A percentile compares a stretch with the other conserved stretches of the same genome.
Conservation (phyloP, 2,329 filamentous ascomycete genomes). For the Scytalidium sp. region DNA sequence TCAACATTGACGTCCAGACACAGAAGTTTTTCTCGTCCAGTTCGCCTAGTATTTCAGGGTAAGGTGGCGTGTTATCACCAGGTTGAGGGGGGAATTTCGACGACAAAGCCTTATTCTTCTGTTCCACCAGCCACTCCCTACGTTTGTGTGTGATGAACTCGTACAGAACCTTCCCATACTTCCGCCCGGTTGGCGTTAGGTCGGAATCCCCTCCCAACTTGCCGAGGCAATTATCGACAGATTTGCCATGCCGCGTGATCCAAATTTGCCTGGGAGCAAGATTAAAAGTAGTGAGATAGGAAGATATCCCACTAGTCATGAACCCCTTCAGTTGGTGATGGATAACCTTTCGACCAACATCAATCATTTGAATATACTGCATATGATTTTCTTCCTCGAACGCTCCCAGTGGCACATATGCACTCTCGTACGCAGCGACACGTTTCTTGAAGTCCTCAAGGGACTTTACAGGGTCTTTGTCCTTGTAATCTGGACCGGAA, state of each 20-base stretch:
- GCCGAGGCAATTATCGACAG: slow-evolving; percentile 78
- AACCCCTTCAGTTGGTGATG: slow-evolving; percentile 90
- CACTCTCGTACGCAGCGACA: slow-evolving; percentile 89
- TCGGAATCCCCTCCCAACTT: slow-evolving; percentile 90
- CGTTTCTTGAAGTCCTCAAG: slow-evolving; percentile 90
- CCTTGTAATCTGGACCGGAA: slow-evolving; percentile 91
- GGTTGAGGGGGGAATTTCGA: slow-evolving; percentile 85
- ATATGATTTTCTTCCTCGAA: slow-evolving; percentile 89
- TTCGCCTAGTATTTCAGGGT: slow-evolving; percentile 75
- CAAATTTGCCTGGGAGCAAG: slow-evolving; percentile 93
- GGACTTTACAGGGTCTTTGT: slow-evolving; percentile 83
- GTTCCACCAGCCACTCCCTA: slow-evolving; percentile 76
- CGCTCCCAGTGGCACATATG: slow-evolving; percentile 84
- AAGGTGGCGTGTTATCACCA: slow-evolving; percentile 91
- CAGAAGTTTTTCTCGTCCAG: slow-evolving; percentile 86
- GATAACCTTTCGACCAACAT: slow-evolving; percentile 92
- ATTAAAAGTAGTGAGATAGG: slow-evolving; percentile 96
- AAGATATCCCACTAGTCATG: slow-evolving; percentile 85
- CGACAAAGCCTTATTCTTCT: slow-evolving; percentile 72
- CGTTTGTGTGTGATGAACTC: slow-evolving; percentile 81
- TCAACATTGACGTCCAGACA: slow-evolving; percentile 97
- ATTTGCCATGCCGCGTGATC: slow-evolving; percentile 96
- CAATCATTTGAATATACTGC: slow-evolving; percentile 95
- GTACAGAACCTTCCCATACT: slow-evolving; percentile 76
- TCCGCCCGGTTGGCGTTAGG: slow-evolving; percentile 74